phyloP scores from a whole-genome alignment of 176 grass and related monocot species.

The Paspalum notatum region DNA sequence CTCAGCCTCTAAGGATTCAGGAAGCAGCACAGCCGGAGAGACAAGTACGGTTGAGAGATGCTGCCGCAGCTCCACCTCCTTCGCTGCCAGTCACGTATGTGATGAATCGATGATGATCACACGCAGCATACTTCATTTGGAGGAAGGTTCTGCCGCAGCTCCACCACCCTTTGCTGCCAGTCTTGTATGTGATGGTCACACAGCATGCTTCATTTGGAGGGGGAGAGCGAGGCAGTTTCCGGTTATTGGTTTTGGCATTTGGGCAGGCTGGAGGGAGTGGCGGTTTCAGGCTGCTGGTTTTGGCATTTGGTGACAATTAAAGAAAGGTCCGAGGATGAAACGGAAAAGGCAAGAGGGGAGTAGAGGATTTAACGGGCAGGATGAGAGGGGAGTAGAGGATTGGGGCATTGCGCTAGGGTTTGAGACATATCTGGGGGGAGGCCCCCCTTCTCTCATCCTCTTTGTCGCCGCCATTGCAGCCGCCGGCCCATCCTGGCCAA shows the following conservation, averaged over 20 bases:
- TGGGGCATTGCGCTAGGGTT: background rate
- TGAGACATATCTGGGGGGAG: background rate
- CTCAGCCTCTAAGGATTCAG: background rate
- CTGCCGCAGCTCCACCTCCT: background rate
- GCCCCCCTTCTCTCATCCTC: background rate
- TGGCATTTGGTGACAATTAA: constrained; percentile 5
- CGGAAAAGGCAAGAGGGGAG: constrained; percentile 1
- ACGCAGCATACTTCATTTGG: background rate
- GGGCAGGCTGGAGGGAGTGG: background rate
- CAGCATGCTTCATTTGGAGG: no score
- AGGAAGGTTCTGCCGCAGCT: background rate
- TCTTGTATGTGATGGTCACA: no score
- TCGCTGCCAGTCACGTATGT: background rate
- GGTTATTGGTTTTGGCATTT: no score
- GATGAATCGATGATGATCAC: background rate
- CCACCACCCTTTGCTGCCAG: no score
- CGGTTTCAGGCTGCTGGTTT: background rate
- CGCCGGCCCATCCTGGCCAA: background rate
- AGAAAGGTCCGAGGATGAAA: background rate
- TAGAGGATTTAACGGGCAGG: background rate
- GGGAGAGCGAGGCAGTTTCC: no score
- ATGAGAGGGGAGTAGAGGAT: background rate
- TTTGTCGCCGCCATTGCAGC: background rate
- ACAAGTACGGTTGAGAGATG: background rate
- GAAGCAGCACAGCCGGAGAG: background rate